A percentile compares a stretch with the other conserved stretches of the same genome.
Evolutionary conservation across 148 eudicot species (phyloP).

Genomic region (Cornus suecica): DNA sequence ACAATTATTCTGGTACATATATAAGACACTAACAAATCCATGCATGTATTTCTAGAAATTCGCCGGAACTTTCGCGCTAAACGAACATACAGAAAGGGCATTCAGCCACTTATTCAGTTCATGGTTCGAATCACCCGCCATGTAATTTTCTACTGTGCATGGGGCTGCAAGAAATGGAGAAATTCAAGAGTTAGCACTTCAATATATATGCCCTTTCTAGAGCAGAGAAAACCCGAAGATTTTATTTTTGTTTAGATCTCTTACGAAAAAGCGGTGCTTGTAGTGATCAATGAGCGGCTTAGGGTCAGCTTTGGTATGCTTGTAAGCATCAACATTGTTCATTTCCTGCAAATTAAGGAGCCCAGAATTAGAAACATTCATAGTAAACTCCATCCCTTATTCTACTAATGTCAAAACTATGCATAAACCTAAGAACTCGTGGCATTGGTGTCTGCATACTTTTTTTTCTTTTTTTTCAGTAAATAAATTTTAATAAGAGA

Average conservation of each 20-base stretch:
- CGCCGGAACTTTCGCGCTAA: too few relatives aligned
- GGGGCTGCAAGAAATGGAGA: not conserved
- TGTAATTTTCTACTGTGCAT: not conserved
- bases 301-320: slow-evolving; percentile 10
- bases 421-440: too few relatives aligned
- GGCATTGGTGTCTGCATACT: too few relatives aligned
- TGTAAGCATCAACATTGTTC: not conserved
- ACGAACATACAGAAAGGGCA: not conserved
- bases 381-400: too few relatives aligned
- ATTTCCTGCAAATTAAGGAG: not conserved
- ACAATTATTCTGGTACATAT: not conserved
- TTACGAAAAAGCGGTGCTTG: slow-evolving; percentile 17
- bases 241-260: not conserved
- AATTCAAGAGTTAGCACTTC: not conserved
- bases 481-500: too few relatives aligned
- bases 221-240: not conserved
- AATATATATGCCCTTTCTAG: not conserved
- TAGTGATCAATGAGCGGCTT: not conserved
- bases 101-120: slow-evolving; percentile 9
- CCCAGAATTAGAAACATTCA: too few relatives aligned
- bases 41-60: too few relatives aligned
- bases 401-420: too few relatives aligned
- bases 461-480: too few relatives aligned
- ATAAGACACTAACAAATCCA: not conserved
- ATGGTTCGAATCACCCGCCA: not conserved